Conservation (phyloP, 306 rosid species). For the Quercus agrifolia region DNA sequence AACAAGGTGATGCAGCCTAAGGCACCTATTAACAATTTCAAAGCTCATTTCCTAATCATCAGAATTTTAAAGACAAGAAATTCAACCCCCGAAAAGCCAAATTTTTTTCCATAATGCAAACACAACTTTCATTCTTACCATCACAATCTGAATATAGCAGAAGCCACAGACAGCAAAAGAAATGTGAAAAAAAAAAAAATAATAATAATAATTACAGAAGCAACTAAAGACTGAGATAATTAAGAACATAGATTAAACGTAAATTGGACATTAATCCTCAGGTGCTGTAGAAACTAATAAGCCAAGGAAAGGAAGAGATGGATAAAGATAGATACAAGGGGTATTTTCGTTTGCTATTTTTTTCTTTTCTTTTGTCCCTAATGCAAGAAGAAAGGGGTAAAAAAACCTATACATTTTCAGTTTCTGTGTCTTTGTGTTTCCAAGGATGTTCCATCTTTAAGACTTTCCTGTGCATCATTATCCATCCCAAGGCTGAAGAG, state of each 20-base stretch:
- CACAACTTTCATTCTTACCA: neutral
- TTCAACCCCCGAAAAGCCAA: neutral
- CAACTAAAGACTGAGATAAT: neutral
- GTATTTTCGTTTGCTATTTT: constrained; percentile 9
- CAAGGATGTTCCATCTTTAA: constrained; percentile 77
- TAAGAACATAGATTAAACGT: neutral
- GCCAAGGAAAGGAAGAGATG: constrained; percentile 27
- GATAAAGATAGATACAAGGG: constrained; percentile 32
- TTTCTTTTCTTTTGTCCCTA: neutral
- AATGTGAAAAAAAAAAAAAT: neutral
- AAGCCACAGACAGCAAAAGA: neutral
- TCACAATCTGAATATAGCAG: neutral
- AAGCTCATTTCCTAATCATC: neutral
- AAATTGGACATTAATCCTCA: constrained; percentile 16
- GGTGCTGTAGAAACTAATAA: constrained; percentile 28
- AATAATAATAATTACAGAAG: neutral
- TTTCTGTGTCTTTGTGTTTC: constrained; percentile 63
- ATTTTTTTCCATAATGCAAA: neutral
- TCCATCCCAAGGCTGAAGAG: constrained; percentile 95
- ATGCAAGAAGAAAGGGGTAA: constrained; percentile 21
- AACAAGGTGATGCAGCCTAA: too few species aligned
- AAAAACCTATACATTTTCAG: constrained; percentile 62
- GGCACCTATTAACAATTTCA: too few species aligned
- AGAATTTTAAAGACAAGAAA: neutral
- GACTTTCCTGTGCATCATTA: constrained; percentile 90